Conservation (phyloP, 208 protist genomes). For the Crithidia thermophila region DNA sequence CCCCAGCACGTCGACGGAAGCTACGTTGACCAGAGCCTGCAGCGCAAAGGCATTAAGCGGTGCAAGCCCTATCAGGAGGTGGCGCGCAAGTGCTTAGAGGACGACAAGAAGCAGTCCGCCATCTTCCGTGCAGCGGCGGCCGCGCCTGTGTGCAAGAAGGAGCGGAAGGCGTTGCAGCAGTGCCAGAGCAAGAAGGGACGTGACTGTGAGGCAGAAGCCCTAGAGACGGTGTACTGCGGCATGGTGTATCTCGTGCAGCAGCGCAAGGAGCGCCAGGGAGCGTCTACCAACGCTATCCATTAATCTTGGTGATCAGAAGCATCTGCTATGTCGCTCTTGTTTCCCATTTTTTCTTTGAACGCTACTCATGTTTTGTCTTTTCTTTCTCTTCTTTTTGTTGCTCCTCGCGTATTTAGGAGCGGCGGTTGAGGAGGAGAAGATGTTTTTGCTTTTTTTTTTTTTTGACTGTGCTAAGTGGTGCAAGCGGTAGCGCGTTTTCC, state of each 20-base stretch:
- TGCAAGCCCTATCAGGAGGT: constrained; percentile 81
- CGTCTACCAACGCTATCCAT: neutral
- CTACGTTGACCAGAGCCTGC: constrained; percentile 83
- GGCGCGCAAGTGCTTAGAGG: constrained; percentile 64
- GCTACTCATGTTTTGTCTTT: neutral
- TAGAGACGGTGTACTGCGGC: constrained; percentile 85
- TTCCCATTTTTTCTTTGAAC: neutral
- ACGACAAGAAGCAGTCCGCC: constrained; percentile 80
- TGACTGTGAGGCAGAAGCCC: constrained; percentile 81
- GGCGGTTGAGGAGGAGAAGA: too few species aligned
- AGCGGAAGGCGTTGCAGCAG: constrained; percentile 48
- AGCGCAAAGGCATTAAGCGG: constrained; percentile 67
- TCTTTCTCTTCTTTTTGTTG: neutral
- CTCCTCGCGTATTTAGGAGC: neutral
- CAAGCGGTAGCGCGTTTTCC: neutral
- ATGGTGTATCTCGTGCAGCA: constrained; percentile 82
- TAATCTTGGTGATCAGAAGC: too few species aligned
- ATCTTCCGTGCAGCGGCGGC: constrained; percentile 68
- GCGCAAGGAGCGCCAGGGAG: constrained; percentile 41
- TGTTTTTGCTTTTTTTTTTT: neutral
- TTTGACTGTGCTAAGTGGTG: neutral
- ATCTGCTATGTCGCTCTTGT: too few species aligned
- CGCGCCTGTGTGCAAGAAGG: constrained; percentile 68
- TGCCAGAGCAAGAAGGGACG: constrained; percentile 52
- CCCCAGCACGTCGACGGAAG: constrained; percentile 70